Base-by-base conservation (phyloP, 23 red algal genomes). In the Gracilaria gracilis region DNA sequence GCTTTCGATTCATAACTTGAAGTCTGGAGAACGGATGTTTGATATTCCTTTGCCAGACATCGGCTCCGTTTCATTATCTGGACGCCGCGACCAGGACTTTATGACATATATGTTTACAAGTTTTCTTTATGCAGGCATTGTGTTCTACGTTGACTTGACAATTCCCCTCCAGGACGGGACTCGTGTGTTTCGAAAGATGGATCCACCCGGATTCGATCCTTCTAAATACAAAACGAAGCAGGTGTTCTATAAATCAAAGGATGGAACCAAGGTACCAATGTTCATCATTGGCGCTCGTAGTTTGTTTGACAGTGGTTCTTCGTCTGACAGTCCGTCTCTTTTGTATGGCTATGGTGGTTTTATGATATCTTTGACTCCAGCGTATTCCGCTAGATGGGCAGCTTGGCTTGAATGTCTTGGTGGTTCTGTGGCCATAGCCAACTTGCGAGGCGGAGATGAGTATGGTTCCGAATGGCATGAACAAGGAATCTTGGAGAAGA, bases 331-430 rank as follows among this genome's bases (percentile, higher is more conserved):
- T 16, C 94, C 94, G n/a, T 85, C 65, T 36, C 66, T 93, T 19
- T 67, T 96, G 51, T 96, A 96, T 33, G 94, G 94, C 16, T 96
- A 96, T 40, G 94, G 94, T 21, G 94, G 94, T 31, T 96, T 96
- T 37, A 85, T 85, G 86, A 92, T 96, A 11, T 93, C 88, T 20
- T 47, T 96, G 32, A 88, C 80, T 28, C 94, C 94, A 32, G 70
- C 71, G 46, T 96, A 86, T 84, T 92, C 87, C 3, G 77, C 83
- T 20, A 61, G 84, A 40, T 94, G 81, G 82, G 64, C 84, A 0
- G 59, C 84, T 4, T 91, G 94, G 94, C 37, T 91, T 40, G 62
- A 89, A 80, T 92, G 80, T 46, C 75, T 96, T 14, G 59, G 73
- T 23, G 94, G 94, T 53, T 66, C 64, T 16, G 80, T 96, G 19